These are phyloP conservation scores for Blepharisma undulans DNA, from an alignment of 169 alveolate genomes.

Conservation along the genomic window DNA sequence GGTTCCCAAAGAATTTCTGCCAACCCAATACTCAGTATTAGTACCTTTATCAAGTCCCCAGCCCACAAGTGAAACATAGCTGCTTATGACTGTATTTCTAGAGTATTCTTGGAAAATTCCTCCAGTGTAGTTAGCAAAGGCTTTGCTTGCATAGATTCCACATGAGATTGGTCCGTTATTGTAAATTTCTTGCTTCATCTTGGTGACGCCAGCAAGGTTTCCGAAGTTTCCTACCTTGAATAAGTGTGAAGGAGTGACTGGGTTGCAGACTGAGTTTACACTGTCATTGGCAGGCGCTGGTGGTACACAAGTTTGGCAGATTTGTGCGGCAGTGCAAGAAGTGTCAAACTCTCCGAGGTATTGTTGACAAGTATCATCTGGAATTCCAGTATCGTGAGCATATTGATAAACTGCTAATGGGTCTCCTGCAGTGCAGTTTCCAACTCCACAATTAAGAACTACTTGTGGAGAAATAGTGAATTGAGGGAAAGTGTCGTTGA, in stretches of 20 bases:
- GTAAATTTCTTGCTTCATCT: conserved; percentile 80
- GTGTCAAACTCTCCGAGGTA: conserved; percentile 71
- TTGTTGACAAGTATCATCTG: conserved; percentile 79
- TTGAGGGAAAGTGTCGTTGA: conserved; percentile 68
- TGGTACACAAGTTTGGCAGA: conserved; percentile 62
- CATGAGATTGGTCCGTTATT: conserved; percentile 79
- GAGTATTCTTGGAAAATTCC: conserved; percentile 48
- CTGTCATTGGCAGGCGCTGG: neutral
- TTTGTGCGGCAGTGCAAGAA: conserved; percentile 50
- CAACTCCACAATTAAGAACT: conserved; percentile 61
- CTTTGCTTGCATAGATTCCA: conserved; percentile 62
- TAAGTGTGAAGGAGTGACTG: neutral
- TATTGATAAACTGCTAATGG: conserved; percentile 55
- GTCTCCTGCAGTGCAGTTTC: conserved; percentile 74
- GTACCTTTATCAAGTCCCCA: conserved; percentile 75
- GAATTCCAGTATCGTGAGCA: conserved; percentile 50
- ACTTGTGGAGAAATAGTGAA: conserved; percentile 61
- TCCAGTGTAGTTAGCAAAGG: conserved; percentile 46
- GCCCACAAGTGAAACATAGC: conserved; percentile 72
- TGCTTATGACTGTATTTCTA: conserved; percentile 16
- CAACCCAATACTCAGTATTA: conserved; percentile 64
- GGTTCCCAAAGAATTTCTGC: conserved; percentile 88
- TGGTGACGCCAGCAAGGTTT: conserved; percentile 14
- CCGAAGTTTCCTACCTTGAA: conserved; percentile 15
- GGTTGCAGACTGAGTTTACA: neutral